Evolutionary conservation across 2,329 filamentous ascomycete species (phyloP).

Genomic region (Fonsecaea pugnacius): DNA sequence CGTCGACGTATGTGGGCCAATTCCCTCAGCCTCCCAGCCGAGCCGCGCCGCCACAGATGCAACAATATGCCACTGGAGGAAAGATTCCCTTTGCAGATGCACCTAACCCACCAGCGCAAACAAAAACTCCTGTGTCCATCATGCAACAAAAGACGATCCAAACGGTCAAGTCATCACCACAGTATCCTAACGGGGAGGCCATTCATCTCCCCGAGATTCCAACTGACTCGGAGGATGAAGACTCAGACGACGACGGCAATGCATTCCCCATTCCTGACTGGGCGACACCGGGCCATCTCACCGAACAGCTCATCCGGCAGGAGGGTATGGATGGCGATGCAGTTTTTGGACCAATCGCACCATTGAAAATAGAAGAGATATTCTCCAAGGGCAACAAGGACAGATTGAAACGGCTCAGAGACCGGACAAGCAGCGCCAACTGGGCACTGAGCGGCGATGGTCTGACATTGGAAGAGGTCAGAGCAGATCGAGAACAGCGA

Average conservation of each 20-base stretch:
- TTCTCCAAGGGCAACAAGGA: constrained; percentile 84
- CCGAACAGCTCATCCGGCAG: constrained; percentile 74
- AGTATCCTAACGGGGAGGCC: constrained; percentile 84
- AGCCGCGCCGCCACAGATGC: constrained; percentile 76
- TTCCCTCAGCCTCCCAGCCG: constrained; percentile 69
- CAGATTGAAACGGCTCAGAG: constrained; percentile 82
- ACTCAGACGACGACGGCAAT: constrained; percentile 62
- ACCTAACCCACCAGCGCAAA: constrained; percentile 64
- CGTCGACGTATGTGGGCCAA: constrained; percentile 64
- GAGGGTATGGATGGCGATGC: constrained; percentile 80
- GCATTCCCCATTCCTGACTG: constrained; percentile 74
- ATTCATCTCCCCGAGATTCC: constrained; percentile 95
- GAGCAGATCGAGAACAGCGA: constrained; percentile 76
- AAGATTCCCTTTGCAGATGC: constrained; percentile 85
- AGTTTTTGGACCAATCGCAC: constrained; percentile 86
- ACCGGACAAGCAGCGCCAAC: constrained; percentile 90
- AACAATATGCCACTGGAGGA: constrained; percentile 78
- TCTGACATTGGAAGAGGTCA: constrained; percentile 85
- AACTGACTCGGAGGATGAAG: constrained; percentile 90
- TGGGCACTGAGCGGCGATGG: constrained; percentile 79
- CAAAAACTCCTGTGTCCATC: constrained; percentile 42
- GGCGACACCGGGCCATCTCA: constrained; percentile 85
- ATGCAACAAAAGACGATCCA: constrained; percentile 38
- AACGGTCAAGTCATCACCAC: constrained; percentile 64
- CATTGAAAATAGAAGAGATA: constrained; percentile 93